Percentiles rank a stretch among this genome's conserved stretches.
phyloP scores from a whole-genome alignment of 2,329 filamentous ascomycete genomes.

The Microdochium nivale region DNA sequence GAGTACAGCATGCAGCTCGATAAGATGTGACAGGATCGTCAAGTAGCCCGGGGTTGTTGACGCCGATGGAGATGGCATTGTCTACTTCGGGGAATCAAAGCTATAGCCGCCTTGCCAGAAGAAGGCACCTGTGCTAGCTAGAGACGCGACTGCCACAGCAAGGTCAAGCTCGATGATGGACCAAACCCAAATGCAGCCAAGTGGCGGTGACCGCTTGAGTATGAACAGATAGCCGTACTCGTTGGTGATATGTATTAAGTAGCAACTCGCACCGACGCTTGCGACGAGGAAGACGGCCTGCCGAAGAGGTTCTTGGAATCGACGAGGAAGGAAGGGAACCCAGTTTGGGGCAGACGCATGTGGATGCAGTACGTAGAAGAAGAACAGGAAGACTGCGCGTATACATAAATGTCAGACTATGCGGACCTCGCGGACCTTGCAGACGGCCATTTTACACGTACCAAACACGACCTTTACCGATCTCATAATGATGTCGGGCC shows the following conservation, averaged over 20 bases:
- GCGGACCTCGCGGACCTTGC: background rate
- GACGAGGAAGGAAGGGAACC: conserved; percentile 38
- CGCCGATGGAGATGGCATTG: conserved; percentile 10
- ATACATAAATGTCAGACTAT: background rate
- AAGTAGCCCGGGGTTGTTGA: too few species aligned
- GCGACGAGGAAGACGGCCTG: conserved; percentile 55
- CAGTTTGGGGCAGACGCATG: conserved; percentile 39
- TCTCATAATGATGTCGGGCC: conserved; percentile 44
- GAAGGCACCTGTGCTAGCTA: conserved; percentile 35
- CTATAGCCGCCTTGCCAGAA: conserved; percentile 41
- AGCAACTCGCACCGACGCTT: conserved; percentile 60
- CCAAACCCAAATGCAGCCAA: conserved; percentile 92
- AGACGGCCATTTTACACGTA: conserved; percentile 20
- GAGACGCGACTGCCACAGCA: conserved; percentile 49
- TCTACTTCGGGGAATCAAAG: conserved; percentile 18
- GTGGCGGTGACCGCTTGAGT: conserved; percentile 84
- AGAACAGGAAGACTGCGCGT: conserved; percentile 39
- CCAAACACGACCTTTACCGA: conserved; percentile 43
- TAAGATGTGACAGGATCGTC: background rate
- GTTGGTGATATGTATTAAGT: conserved; percentile 77
- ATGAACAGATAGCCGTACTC: conserved; percentile 72
- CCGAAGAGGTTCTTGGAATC: conserved; percentile 37
- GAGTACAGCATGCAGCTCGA: background rate
- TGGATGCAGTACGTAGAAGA: conserved; percentile 50
- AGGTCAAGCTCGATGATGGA: conserved; percentile 79